These are phyloP conservation scores for Ceratocystis diversiconidia DNA, from an alignment of 2,329 filamentous ascomycete species.

Conservation along the genomic window DNA sequence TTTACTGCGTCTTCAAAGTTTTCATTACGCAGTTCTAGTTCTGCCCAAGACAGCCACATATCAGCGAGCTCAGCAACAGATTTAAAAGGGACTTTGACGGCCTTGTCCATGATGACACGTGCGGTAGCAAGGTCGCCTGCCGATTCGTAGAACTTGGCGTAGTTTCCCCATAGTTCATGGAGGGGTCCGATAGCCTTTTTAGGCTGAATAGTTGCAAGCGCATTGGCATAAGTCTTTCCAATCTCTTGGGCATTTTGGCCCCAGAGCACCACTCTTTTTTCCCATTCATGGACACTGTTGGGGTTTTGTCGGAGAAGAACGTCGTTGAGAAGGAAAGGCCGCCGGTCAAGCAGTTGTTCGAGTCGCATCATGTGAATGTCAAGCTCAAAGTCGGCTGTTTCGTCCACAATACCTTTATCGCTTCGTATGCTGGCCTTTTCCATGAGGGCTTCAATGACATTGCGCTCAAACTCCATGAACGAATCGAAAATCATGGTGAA, in stretches of 20 bases:
- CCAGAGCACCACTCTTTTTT: conserved; percentile 92
- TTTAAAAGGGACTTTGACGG: conserved; percentile 94
- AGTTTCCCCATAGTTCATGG: conserved; percentile 90
- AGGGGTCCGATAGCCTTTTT: conserved; percentile 91
- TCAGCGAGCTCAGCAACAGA: conserved; percentile 93
- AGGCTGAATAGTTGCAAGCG: conserved; percentile 81
- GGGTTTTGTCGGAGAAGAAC: conserved; percentile 90
- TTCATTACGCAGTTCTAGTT: conserved; percentile 91
- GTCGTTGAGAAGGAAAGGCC: conserved; percentile 92
- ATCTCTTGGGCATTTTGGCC: conserved; percentile 83
- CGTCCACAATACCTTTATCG: conserved; percentile 63
- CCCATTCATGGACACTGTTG: conserved; percentile 92
- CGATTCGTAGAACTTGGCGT: conserved; percentile 91
- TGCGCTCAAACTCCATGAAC: conserved; percentile 94
- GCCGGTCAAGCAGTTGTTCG: conserved; percentile 91
- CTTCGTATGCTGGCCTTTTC: conserved; percentile 68
- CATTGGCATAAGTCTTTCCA: conserved; percentile 86
- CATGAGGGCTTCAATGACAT: conserved; percentile 82
- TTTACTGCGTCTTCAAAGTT: conserved; percentile 90
- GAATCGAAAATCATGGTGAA: conserved; percentile 95
- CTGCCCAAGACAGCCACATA: conserved; percentile 98
- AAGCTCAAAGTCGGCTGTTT: conserved; percentile 81
- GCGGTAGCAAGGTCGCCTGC: conserved; percentile 74
- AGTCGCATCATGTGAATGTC: conserved; percentile 97
- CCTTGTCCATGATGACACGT: conserved; percentile 90